Base-by-base conservation (phyloP, 2,329 filamentous ascomycete species). In the Pestalotiopsis sp. region DNA sequence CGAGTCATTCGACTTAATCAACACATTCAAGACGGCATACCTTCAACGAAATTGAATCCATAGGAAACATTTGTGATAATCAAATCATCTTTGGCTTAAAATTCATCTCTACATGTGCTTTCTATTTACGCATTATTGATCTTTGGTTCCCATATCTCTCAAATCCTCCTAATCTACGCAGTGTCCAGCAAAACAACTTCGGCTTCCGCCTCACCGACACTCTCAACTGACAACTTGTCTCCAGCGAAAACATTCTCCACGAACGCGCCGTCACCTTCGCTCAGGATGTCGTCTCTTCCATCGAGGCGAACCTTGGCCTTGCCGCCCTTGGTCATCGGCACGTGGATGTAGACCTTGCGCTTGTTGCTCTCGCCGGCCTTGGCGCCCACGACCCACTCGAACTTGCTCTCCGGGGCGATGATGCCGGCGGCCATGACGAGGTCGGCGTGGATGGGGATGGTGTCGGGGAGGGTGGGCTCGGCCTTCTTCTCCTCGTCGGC, bases 361-460 rank as follows among this genome's bases (percentile, higher is more conserved):
- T 89, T 86, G 31, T 80, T 84, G 70, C 80, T 81, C 73, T 84
- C 76, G 1, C 84, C 86, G 13, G 81, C 85, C 65, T 83, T 84
- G 61, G 79, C 90, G 12, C 94, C 94, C 23, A 95, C 82, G 9
- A 85, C 88, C 88, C 94, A 96, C 74, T 88, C 86, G 69, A 95
- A 95, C 57, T 81, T 86, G 75, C 85, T 85, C 36, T 86, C 85
- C 0, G 92, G 90, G 7, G 84, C 86, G 67, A 97, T 87, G 68
- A 97, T 89, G 6, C 90, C 91, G 0, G 93, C 93, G 45, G 88
- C 90, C 93, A 97, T 96, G 70, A 92, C 90, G 64, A 97, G 87
- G 81, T 97, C 93, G 12, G 93, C 92, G 77, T 97, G 92, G 67
- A 97, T 91, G 7, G 93, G 92, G 71, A 97, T 97, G 0, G 91